Conservation (phyloP, 2,329 filamentous ascomycete genomes). For the Diatrype stigma region DNA sequence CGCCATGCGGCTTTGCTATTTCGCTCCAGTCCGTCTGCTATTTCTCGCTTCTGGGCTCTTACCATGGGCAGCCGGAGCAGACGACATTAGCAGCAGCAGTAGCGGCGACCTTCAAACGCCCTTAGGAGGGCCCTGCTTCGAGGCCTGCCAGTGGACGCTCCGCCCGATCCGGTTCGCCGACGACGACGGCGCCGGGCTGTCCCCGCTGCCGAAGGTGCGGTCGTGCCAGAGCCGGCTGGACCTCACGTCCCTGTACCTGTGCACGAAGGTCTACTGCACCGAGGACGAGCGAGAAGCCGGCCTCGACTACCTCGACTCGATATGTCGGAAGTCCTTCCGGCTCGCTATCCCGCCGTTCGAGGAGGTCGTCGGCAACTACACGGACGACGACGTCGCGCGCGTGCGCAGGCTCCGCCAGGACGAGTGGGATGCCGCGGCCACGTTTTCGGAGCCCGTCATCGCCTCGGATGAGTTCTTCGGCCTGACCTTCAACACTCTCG, state of each 20-base stretch:
- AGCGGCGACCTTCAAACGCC: background rate
- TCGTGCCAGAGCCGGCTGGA: conserved; percentile 27
- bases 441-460: conserved; percentile 29
- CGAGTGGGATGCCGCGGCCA: conserved; percentile 14
- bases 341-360: conserved; percentile 29
- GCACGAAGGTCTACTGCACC: conserved; percentile 32
- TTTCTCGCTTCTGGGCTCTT: background rate
- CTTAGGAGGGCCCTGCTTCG: conserved; percentile 21
- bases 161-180: conserved; percentile 29
- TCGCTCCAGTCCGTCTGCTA: background rate
- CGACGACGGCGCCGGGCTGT: conserved; percentile 10
- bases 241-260: conserved; percentile 33
- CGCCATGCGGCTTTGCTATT: background rate
- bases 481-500: conserved; percentile 36
- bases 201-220: conserved; percentile 12
- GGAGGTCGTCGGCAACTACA: conserved; percentile 30
- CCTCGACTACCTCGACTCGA: conserved; percentile 28
- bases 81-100: background rate
- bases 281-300: conserved; percentile 18
- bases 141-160: conserved; percentile 29
- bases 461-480: conserved; percentile 30
- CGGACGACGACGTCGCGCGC: conserved; percentile 25
- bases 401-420: conserved; percentile 26
- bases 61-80: background rate
- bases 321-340: conserved; percentile 24